These are phyloP conservation scores for Dryas integrifolia DNA, from an alignment of 331 rosid genomes.

Conservation along the genomic window DNA sequence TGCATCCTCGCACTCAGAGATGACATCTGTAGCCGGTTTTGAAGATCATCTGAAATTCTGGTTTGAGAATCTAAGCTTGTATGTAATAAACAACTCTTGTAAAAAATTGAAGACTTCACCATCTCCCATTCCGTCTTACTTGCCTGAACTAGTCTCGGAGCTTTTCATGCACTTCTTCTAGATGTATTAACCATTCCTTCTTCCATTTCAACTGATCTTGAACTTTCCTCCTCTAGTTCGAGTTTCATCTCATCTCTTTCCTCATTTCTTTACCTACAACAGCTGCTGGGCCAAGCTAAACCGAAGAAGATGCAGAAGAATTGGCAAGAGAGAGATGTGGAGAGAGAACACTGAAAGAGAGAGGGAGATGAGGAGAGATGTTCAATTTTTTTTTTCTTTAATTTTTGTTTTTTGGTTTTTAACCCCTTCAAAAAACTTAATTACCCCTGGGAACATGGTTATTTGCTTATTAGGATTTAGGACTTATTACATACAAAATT, in stretches of 20 bases:
- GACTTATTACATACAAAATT: no score
- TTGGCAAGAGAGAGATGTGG: no score
- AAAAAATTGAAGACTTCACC: slow-evolving; percentile 56
- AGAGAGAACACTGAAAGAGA: no score
- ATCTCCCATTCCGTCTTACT: slow-evolving; percentile 59
- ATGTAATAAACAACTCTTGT: slow-evolving; percentile 60
- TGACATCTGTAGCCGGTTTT: slow-evolving; percentile 36
- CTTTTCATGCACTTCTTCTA: slow-evolving; percentile 66
- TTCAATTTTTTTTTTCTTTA: no score
- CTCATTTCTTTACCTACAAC: no score
- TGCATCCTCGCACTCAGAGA: slow-evolving; percentile 39
- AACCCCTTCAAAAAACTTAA: no score
- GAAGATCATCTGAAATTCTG: slow-evolving; percentile 56
- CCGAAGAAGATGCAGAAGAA: no score
- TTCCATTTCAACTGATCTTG: slow-evolving; percentile 79
- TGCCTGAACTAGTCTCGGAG: slow-evolving; percentile 41
- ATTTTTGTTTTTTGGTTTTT: no score
- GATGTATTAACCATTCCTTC: slow-evolving; percentile 69
- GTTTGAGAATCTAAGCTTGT: slow-evolving; percentile 57
- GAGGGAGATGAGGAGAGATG: no score
- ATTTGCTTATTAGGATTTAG: no score
- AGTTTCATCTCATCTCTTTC: slow-evolving; percentile 46
- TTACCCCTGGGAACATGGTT: no score
- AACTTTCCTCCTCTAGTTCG: slow-evolving; percentile 54
- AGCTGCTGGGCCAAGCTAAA: no score